Evolutionary conservation across 1,284 basidiomycete genomes (phyloP).

Genomic region (Pseudozyma pruni): DNA sequence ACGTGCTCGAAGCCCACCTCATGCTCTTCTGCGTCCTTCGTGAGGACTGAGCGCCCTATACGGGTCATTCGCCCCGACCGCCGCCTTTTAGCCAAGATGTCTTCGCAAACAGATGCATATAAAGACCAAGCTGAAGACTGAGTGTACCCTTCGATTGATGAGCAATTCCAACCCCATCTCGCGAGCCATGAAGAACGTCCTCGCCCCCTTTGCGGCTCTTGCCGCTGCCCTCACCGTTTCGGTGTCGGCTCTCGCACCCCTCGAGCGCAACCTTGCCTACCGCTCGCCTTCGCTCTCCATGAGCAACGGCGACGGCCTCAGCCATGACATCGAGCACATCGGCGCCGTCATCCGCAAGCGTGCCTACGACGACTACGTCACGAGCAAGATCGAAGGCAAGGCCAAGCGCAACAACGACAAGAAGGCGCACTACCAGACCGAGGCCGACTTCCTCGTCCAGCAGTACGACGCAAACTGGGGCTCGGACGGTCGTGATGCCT

Average conservation of each 20-base stretch:
- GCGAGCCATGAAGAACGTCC: slow-evolving; percentile 25
- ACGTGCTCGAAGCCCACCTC: too few relatives aligned
- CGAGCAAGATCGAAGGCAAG: slow-evolving; percentile 36
- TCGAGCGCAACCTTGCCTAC: slow-evolving; percentile 57
- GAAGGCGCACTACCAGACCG: slow-evolving; percentile 25
- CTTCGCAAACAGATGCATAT: slow-evolving; percentile 3
- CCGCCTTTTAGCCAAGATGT: background rate
- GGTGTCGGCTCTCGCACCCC: slow-evolving; percentile 43
- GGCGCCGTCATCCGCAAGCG: slow-evolving; percentile 37
- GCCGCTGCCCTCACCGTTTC: slow-evolving; percentile 29
- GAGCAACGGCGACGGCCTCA: slow-evolving; percentile 34
- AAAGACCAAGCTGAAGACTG: background rate
- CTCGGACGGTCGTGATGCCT: slow-evolving; percentile 42
- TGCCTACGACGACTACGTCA: slow-evolving; percentile 35
- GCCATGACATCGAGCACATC: slow-evolving; percentile 46
- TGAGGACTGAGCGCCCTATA: background rate
- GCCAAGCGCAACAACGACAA: slow-evolving; percentile 36
- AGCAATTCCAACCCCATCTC: background rate
- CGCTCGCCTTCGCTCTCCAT: slow-evolving; percentile 48
- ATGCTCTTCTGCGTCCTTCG: too few relatives aligned
- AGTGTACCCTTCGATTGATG: background rate
- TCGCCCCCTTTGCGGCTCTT: slow-evolving; percentile 27
- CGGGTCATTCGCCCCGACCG: background rate
- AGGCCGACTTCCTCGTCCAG: slow-evolving; percentile 50
- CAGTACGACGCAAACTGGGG: slow-evolving; percentile 45